Evolutionary conservation across 768 basidiomycete genomes (phyloP), one percentile per base, ranked within the genome.

Genomic region (Boletus reticuloceps): DNA sequence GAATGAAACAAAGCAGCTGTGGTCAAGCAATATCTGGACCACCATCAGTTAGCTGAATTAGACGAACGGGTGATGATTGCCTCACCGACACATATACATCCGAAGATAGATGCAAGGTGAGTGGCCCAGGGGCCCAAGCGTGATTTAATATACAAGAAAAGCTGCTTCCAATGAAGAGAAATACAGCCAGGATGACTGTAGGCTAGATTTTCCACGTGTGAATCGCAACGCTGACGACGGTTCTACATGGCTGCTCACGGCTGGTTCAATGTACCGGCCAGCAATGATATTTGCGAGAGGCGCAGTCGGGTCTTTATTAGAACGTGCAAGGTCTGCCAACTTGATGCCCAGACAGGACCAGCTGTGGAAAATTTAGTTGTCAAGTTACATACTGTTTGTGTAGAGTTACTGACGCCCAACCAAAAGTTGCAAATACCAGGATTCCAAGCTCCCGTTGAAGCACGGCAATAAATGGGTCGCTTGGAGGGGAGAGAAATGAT

Each of bases 291-390:
- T 72, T 10, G 62, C 40, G 2, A 76, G 40, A 5, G 75, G 67
- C 0, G 77, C 81, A 22, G 62, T 66, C 4, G 75, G 67, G 50
- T 76, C 69, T 14, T 70, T 74, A 37, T 80, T 61, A 2, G 59
- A 70, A 13, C 89, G 79, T 1, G 84, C 75, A 5, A 88, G 64
- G 62, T 80, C 72, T 4, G 88, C 84, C 5, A 89, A 68, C 56
- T 79, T 80, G 7, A 89, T 80, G 5, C 80, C 89, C 5, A 91
- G 72, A 63, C 82, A 85, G 12, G 72, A 70, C 87, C 88, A 91
- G 25, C 87, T 89, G 41, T 36, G 50, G 10, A 36, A n/a, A 44
- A 14, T 1, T 40, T 9, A 46, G 37, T 51, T 16, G 6, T 46
- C 14, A 25, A 39, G 17, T 25, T 17, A 9, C 5, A 45, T 20